These are phyloP conservation scores for Penicillium brasilianum DNA, from an alignment of 2,329 filamentous ascomycete species.

Conservation along the genomic window DNA sequence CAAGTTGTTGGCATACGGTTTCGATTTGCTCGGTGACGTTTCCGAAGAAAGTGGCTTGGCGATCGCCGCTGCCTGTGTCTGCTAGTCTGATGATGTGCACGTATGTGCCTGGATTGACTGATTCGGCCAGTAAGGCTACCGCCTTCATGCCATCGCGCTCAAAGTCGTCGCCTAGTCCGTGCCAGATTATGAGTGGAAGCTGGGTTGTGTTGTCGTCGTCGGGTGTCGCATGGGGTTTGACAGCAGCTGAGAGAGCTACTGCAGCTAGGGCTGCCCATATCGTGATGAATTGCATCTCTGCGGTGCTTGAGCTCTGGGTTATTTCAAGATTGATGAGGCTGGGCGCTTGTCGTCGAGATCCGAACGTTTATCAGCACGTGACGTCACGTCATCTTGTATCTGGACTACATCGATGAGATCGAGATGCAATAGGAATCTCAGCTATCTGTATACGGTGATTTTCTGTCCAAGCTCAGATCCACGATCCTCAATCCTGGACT, in stretches of 20 bases:
- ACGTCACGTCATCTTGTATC: not conserved
- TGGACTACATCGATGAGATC: not conserved
- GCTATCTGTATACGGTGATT: not conserved
- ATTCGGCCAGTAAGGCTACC: slow-evolving; percentile 73
- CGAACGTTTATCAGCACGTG: not conserved
- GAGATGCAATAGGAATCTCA: not conserved
- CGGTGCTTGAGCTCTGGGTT: slow-evolving; percentile 5
- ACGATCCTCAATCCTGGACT: not conserved
- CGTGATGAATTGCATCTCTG: slow-evolving; percentile 19
- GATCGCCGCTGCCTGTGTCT: slow-evolving; percentile 70
- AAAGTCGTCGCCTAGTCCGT: slow-evolving; percentile 74
- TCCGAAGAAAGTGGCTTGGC: slow-evolving; percentile 85
- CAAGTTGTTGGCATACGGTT: slow-evolving; percentile 76
- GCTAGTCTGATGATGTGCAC: slow-evolving; percentile 79
- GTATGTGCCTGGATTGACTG: slow-evolving; percentile 79
- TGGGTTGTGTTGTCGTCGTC: slow-evolving; percentile 51
- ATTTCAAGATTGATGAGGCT: slow-evolving; percentile 8
- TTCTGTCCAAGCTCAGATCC: not conserved
- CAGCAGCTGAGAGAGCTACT: slow-evolving; percentile 22
- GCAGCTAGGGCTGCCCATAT: slow-evolving; percentile 28
- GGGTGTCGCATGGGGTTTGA: slow-evolving; percentile 23
- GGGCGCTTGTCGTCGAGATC: not conserved
- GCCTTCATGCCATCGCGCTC: slow-evolving; percentile 73
- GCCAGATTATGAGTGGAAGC: slow-evolving; percentile 92
- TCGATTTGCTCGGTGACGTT: slow-evolving; percentile 81